Base-by-base conservation (phyloP, 768 basidiomycete species). In the Boletus subcaerulescens region DNA sequence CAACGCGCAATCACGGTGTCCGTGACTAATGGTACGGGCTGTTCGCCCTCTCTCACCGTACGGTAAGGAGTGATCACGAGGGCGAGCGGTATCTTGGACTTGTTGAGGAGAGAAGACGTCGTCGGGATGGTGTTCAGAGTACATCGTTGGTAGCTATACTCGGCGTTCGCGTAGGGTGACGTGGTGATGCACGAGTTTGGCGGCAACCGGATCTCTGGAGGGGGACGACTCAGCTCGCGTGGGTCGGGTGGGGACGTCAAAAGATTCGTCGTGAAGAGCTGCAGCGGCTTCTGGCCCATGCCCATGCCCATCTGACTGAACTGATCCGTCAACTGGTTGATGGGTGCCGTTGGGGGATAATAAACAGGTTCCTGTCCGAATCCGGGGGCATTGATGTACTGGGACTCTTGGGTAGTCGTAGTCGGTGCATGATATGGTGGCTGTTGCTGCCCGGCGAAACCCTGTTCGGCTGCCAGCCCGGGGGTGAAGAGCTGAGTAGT, bases 1-100 rank as follows among this genome's bases (percentile, higher is more conserved):
- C 96, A 98, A 42, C 96, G 88, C 41, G 96, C 95, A 64, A 98
- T 98, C 42, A 98, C 89, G 0, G 91, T 93, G 68, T 98, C 96
- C 0, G 89, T 84, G 10, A 98, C 84, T 39, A 98, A 78, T n/a
- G 93, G 92, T 20, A 98, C 91, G 1, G 83, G 80, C 40, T 86
- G 84, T 54, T 93, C 88, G 42, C 88, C 94, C 66, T 84, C 87
- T 62, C 91, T 86, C 55, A 94, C 69, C 0, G 89, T 86, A 33
- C 95, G 86, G 71, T 96, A 94, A 0, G 96, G 96, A 0, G 93
- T 93, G 60, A 97, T 78, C 56, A 98, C 78, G 54, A 98, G 80
- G 3, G 87, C 92, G 45, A 98, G 79, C 10, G 96, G 96, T 47
- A 98, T 76, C 73, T 96, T 96, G 15, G 88, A 83, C 76, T 98